These are phyloP conservation scores for Anacardium occidentale DNA, from an alignment of 345 rosid genomes.

Conservation along the genomic window DNA sequence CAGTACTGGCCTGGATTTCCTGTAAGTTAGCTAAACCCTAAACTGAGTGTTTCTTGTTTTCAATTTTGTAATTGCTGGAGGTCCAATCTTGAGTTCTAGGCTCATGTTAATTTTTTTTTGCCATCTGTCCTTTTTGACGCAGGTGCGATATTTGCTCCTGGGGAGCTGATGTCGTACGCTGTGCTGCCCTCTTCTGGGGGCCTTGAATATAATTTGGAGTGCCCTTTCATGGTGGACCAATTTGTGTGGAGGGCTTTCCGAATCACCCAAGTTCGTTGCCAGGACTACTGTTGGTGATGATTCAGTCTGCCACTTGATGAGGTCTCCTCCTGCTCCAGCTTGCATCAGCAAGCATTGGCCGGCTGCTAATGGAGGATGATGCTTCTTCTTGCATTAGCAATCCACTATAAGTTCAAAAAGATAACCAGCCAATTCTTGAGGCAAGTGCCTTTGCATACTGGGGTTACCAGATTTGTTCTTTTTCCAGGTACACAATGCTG, in stretches of 20 bases:
- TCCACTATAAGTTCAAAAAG: conserved; percentile 40
- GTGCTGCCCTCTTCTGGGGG: conserved; percentile 72
- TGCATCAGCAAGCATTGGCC: conserved; percentile 75
- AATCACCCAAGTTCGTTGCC: conserved; percentile 69
- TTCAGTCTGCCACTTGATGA: conserved; percentile 72
- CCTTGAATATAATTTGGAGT: conserved; percentile 70
- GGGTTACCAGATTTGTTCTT: conserved; percentile 55
- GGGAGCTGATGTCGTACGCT: conserved; percentile 99
- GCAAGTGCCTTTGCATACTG: conserved; percentile 51
- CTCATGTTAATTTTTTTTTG: conserved; percentile 63
- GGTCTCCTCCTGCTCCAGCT: conserved; percentile 92
- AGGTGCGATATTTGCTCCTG: conserved; percentile 99
- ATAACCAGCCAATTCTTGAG: conserved; percentile 47
- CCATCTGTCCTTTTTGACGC: conserved; percentile 86
- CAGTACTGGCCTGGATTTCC: conserved; percentile 9
- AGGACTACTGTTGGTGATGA: conserved; percentile 84
- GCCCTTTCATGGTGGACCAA: conserved; percentile 73
- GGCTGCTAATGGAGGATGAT: conserved; percentile 86
- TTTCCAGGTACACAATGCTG: conserved; percentile 91
- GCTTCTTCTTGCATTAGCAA: conserved; percentile 86
- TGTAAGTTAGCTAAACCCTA: conserved; percentile 30
- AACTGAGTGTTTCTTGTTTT: conserved; percentile 23
- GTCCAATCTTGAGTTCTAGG: conserved; percentile 55
- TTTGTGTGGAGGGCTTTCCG: conserved; percentile 68
- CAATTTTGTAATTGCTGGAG: conserved; percentile 45